A percentile compares a stretch with the other conserved stretches of the same genome.
These are phyloP conservation scores for Schizochytrium sp. DNA, from an alignment of 108 stramenopile species.

Conservation along the genomic window DNA sequence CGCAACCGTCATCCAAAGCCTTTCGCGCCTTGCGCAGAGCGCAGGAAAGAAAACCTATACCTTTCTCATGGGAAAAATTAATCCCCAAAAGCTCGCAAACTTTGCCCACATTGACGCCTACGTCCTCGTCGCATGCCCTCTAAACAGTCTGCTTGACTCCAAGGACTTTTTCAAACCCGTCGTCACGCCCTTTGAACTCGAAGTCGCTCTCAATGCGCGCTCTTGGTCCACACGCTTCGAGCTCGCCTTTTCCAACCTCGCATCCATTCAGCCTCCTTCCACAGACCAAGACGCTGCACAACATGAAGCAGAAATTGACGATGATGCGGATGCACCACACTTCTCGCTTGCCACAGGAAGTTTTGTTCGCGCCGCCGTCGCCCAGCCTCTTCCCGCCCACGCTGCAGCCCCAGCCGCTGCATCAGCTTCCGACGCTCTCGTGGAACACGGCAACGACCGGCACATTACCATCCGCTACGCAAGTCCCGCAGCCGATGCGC, in stretches of 20 bases:
- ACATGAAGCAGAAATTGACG: conserved; percentile 16
- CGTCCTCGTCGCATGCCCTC: conserved; percentile 78
- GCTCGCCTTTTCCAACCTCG: neutral
- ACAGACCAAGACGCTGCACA: conserved; percentile 18
- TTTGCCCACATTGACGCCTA: conserved; percentile 90
- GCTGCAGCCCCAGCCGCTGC: neutral
- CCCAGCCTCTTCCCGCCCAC: neutral
- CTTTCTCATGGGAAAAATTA: conserved; percentile 84
- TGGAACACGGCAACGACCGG: conserved; percentile 12
- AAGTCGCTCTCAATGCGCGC: conserved; percentile 69
- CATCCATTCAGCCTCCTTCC: neutral
- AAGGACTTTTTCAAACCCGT: conserved; percentile 62
- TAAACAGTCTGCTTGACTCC: conserved; percentile 65
- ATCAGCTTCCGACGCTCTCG: neutral
- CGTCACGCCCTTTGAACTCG: conserved; percentile 84
- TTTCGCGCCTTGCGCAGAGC: conserved; percentile 56
- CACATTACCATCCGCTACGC: neutral
- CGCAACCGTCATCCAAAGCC: conserved; percentile 51
- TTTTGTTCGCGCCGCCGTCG: conserved; percentile 45
- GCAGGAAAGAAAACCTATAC: conserved; percentile 71
- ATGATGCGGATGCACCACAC: conserved; percentile 45
- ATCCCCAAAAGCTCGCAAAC: conserved; percentile 80
- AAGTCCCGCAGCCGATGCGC: conserved; percentile 53
- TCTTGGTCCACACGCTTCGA: conserved; percentile 73
- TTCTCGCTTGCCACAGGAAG: conserved; percentile 67